Evolutionary conservation across 2,329 filamentous ascomycete species (phyloP), one percentile per base, ranked within the genome.

Genomic region (Hypoxylon sp.): DNA sequence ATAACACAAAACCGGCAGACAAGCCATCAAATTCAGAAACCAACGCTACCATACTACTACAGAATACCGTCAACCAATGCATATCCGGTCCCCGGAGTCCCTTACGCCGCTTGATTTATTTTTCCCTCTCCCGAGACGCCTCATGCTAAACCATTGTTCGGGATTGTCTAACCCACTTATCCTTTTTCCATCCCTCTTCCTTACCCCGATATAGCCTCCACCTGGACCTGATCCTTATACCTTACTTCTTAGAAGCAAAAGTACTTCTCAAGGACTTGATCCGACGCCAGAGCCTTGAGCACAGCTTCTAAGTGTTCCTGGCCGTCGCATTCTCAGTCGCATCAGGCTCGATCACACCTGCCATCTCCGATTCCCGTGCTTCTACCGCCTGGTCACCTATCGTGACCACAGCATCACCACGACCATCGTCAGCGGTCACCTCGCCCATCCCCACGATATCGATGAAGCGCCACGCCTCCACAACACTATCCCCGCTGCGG

Each of bases 391-490:
- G 67, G 8, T 56, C 59, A 29, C 71, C 71, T 1, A 60, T 61
- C 47, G 72, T 65, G 13, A 62, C 69, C 33, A 11, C 26, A n/a
- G 5, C 35, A 17, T 56, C 54, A 31, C 22, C 33, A 1, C 52
- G 35, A 2, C 68, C 52, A 19, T 62, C 55, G n/a, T 67, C 70
- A 35, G 61, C 69, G 68, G 72, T 73, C 8, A 77, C 68, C 9
- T 71, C 72, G 26, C 83, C 87, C 68, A 87, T 78, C 6, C 86
- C 86, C 2, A 86, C 80, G 19, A 84, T 79, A 54, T 88, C 83
- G 66, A 89, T 83, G 83, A 83, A 86, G 46, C 78, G 76, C 87
- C 87, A 89, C 59, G 81, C 78, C 2, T 82, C 81, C 6, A 88
- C 81, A 1, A 70, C 70, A 0, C 76, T 75, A 52, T 77, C 78